Percentiles rank a stretch among this genome's conserved stretches.
These are phyloP conservation scores for Cyclostephanos invisitatus DNA, from an alignment of 108 stramenopile species.

Conservation along the genomic window DNA sequence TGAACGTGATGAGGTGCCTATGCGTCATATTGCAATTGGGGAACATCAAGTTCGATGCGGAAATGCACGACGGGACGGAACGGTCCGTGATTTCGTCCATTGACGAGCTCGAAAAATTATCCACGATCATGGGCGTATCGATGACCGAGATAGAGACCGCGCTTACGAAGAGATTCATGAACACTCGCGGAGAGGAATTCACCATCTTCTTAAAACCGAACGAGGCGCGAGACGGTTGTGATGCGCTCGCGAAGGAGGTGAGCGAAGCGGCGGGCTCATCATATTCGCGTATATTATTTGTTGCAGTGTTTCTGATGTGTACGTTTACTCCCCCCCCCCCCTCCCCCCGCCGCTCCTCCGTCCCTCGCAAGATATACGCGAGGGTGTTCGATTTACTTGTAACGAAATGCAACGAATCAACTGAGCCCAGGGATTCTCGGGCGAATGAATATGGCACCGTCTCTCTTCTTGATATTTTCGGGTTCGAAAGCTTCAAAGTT, in stretches of 20 bases:
- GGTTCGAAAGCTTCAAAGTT: slow-evolving; percentile 92
- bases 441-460: slow-evolving; percentile 61
- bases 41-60: slow-evolving; percentile 82
- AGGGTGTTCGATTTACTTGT: slow-evolving; percentile 93
- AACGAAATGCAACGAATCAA: slow-evolving; percentile 88
- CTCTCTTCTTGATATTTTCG: slow-evolving; percentile 94
- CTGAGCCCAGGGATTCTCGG: slow-evolving; percentile 66
- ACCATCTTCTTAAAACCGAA: slow-evolving; percentile 74
- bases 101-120: slow-evolving; percentile 62
- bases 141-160: slow-evolving; percentile 58
- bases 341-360: not conserved
- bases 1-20: slow-evolving; percentile 72
- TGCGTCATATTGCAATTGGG: slow-evolving; percentile 88
- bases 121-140: slow-evolving; percentile 77
- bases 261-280: not conserved
- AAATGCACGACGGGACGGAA: slow-evolving; percentile 67
- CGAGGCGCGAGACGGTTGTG: slow-evolving; percentile 83
- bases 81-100: slow-evolving; percentile 52
- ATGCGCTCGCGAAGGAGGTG: slow-evolving; percentile 94
- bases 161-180: slow-evolving; percentile 78
- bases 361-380: slow-evolving; percentile 90
- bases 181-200: slow-evolving; percentile 73
- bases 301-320: not conserved
- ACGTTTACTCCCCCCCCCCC: too few species aligned
- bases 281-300: not conserved